Percentiles rank a stretch among this genome's conserved stretches.
phyloP scores from a whole-genome alignment of 208 protist genomes.

The Wallacemonas sp. region DNA sequence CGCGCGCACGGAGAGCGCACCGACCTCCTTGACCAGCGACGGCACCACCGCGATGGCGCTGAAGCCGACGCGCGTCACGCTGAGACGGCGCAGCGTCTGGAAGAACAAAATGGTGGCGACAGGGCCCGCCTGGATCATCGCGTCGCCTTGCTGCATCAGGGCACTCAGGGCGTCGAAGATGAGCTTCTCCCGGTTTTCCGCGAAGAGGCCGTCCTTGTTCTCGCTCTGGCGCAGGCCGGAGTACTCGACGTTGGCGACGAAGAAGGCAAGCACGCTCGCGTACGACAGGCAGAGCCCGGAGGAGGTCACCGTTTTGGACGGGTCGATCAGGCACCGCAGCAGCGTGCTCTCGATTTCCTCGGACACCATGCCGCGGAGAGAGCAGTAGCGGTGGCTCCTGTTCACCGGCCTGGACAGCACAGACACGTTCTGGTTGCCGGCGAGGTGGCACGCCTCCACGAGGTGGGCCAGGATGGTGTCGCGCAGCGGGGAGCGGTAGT shows the following conservation, averaged over 20 bases:
- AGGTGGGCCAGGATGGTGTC: conserved; percentile 89
- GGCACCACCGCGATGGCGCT: conserved; percentile 78
- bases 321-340: conserved; percentile 62
- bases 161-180: conserved; percentile 72
- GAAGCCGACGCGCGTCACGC: conserved; percentile 88
- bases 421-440: conserved; percentile 71
- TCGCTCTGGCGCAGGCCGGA: conserved; percentile 85
- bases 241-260: conserved; percentile 92
- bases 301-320: neutral
- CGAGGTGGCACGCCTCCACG: conserved; percentile 72
- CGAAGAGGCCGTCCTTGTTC: conserved; percentile 90
- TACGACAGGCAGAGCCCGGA: conserved; percentile 10
- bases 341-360: conserved; percentile 89
- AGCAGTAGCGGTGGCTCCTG: conserved; percentile 71
- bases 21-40: conserved; percentile 61
- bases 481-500: conserved; percentile 81
- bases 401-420: conserved; percentile 52
- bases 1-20: conserved; percentile 48
- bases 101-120: conserved; percentile 54
- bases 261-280: conserved; percentile 59
- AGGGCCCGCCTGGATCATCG: conserved; percentile 22
- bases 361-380: conserved; percentile 43
- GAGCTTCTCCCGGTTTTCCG: conserved; percentile 91
- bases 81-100: conserved; percentile 80
- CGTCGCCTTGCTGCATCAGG: conserved; percentile 61